Evolutionary conservation across 2,329 filamentous ascomycete species (phyloP).

Genomic region (Beauveria varroae): DNA sequence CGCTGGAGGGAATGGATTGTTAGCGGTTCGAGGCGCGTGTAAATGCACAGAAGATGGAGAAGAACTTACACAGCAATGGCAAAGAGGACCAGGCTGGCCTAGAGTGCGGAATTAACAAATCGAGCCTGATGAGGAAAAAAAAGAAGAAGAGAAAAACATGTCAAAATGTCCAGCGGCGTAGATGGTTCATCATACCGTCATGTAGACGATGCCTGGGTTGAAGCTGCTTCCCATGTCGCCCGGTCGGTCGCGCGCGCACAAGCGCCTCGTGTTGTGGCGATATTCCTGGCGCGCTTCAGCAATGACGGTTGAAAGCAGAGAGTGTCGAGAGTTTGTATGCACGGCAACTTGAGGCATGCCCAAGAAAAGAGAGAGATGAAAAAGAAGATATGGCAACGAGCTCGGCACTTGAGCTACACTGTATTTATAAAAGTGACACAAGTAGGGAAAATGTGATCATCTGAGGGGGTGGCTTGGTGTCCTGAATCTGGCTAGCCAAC

Average conservation of each 20-base stretch:
- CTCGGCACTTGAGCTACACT: too few relatives aligned
- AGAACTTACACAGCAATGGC: conserved; percentile 10
- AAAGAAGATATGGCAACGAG: too few relatives aligned
- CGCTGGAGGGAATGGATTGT: conserved; percentile 19
- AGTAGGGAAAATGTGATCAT: too few relatives aligned
- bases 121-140: background rate
- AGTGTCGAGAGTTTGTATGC: too few relatives aligned
- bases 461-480: too few relatives aligned
- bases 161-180: background rate
- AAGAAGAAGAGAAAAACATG: background rate
- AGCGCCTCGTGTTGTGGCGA: background rate
- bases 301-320: too few relatives aligned
- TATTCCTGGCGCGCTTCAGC: background rate
- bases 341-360: too few relatives aligned
- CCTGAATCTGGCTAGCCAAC: too few relatives aligned
- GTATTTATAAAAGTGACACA: too few relatives aligned
- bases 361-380: too few relatives aligned
- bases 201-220: conserved; percentile 12
- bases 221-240: background rate
- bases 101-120: background rate
- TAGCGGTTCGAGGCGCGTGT: background rate
- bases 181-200: conserved; percentile 1
- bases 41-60: background rate
- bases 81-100: conserved; percentile 10
- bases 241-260: background rate